Evolutionary conservation across 129 eudicot species (phyloP).

Genomic region (Apium graveolens): DNA sequence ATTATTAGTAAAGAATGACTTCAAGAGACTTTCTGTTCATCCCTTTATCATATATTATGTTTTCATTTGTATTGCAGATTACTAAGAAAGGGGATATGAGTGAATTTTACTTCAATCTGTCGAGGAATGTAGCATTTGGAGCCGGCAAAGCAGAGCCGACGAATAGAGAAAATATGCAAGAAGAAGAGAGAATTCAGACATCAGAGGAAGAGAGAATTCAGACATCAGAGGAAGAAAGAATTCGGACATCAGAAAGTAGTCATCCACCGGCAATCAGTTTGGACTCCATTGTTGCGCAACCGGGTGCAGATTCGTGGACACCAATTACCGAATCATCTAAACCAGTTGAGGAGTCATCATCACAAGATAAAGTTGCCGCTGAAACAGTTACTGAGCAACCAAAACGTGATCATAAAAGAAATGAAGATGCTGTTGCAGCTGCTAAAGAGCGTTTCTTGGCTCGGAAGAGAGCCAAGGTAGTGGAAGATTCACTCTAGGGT

Average conservation of each 20-base stretch:
- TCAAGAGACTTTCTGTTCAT: neutral
- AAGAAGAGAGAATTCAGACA: constrained; percentile 20
- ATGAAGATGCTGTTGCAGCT: constrained; percentile 69
- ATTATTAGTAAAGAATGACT: neutral
- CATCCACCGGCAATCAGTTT: constrained; percentile 11
- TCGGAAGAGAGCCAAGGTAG: constrained; percentile 55
- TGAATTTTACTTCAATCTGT: constrained; percentile 69
- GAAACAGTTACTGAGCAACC: constrained; percentile 28
- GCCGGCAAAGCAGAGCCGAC: constrained; percentile 30
- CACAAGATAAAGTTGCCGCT: constrained; percentile 17
- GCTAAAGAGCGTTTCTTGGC: constrained; percentile 83
- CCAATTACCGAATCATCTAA: constrained; percentile 26
- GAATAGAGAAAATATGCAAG: constrained; percentile 19
- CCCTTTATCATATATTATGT: neutral
- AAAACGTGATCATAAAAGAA: constrained; percentile 49
- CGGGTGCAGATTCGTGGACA: constrained; percentile 17
- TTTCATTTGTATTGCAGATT: constrained; percentile 30
- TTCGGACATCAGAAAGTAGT: constrained; percentile 17
- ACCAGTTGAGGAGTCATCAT: constrained; percentile 23
- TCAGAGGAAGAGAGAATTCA: constrained; percentile 2
- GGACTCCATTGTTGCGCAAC: constrained; percentile 18
- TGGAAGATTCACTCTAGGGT: constrained; percentile 2
- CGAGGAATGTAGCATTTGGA: constrained; percentile 79
- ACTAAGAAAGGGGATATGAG: constrained; percentile 68
- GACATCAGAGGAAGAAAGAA: constrained; percentile 19